A percentile compares a stretch with the other conserved stretches of the same genome.
Evolutionary conservation across 352 stramenopile species (phyloP).

Genomic region (Aphanomyces cochlioides): DNA sequence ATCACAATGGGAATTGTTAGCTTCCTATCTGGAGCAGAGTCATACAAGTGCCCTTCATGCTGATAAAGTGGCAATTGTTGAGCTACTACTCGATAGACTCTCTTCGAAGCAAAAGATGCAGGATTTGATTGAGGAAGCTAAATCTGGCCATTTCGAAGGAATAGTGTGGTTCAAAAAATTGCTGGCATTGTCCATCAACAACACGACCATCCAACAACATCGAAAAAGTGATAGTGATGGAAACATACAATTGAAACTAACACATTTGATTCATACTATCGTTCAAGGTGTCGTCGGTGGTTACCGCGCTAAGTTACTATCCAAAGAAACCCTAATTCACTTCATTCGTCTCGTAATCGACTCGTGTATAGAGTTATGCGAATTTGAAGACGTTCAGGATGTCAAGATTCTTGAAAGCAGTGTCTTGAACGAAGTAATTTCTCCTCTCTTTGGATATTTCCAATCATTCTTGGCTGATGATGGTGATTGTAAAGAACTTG

Average conservation of each 20-base stretch:
- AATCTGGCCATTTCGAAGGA: not conserved
- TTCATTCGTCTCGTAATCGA: not conserved
- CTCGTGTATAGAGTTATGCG: constrained; percentile 4
- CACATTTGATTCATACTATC: constrained; percentile 6
- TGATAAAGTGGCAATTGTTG: constrained; percentile 1
- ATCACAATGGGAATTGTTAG: constrained; percentile 17
- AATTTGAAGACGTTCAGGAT: not conserved
- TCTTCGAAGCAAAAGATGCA: constrained; percentile 15
- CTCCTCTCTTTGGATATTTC: constrained; percentile 4
- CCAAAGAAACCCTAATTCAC: not conserved
- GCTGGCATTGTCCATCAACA: not conserved
- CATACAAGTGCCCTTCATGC: not conserved
- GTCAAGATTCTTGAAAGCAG: constrained; percentile 21
- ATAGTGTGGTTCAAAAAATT: constrained; percentile 8
- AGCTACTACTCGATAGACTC: not conserved
- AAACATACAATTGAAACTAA: not conserved
- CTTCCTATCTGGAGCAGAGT: not conserved
- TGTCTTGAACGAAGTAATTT: not conserved
- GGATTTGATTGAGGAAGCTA: constrained; percentile 4
- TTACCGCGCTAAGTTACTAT: not conserved
- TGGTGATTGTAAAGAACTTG: constrained; percentile 22
- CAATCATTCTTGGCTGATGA: constrained; percentile 13
- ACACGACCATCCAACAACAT: not conserved
- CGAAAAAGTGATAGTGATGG: too few species aligned
- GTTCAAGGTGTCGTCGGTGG: constrained; percentile 4